Evolutionary conservation across 139 green algal species (phyloP), one percentile per base, ranked within the genome.

Genomic region (Pseudopediastrum boryanum): DNA sequence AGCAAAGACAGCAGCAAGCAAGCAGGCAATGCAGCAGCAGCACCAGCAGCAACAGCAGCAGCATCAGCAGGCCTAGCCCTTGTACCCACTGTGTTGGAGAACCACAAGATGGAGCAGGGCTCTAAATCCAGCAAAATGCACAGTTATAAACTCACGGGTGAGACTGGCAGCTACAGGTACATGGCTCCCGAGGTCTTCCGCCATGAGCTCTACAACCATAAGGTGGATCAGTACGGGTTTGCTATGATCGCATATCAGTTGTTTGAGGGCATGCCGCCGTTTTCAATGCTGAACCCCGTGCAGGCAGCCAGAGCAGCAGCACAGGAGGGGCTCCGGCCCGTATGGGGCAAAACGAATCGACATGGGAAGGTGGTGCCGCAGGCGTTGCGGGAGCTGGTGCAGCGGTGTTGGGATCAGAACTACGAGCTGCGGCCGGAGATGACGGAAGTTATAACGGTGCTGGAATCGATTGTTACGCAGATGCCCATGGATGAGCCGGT

Each of bases 121-220:
- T n/a, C 59, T n/a, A n/a, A n/a, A n/a, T n/a, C n/a, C n/a, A n/a
- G n/a, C n/a, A n/a, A n/a, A n/a, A n/a, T 29, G 10, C 54, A 71
- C 12, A 85, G 79, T 59, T 87, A 87, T 66, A 86, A 87, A 36
- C 61, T 87, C 5, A 87, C 83, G 42, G 83, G 83, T 39, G 61
- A 67, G 64, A 81, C 75, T 19, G 75, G 75, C 35, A 66, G 43
- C 0, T 80, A 80, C 61, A 72, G 74, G 72, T 94, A 89, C 87
- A 93, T 94, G 90, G 87, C 90, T 1, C 90, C 90, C 0, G 90
- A 94, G 76, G 87, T 92, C 42, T 94, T 93, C 75, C 77, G 85
- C 2, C 87, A 93, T 65, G 87, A 94, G 83, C 84, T 69, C 31
- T 94, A 94, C 85, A 94, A 94, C 83, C 90, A 85, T 77, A 89